Conservation (phyloP, 2,329 filamentous ascomycete genomes). For the Thielaviopsis populi region DNA sequence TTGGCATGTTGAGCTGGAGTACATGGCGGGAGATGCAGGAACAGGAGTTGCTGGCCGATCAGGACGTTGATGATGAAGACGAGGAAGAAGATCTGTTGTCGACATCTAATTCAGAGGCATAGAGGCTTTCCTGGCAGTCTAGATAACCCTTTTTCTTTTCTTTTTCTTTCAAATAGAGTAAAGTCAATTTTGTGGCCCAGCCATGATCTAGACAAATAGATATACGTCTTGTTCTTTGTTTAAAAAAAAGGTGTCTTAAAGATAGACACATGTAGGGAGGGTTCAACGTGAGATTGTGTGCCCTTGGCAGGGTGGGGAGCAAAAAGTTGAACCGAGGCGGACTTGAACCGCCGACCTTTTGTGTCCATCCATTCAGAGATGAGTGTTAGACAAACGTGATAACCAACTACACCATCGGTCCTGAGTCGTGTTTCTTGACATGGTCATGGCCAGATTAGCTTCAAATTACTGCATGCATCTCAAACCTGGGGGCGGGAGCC, state of each 20-base stretch:
- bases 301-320: neutral
- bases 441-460: neutral
- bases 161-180: too few species aligned
- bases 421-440: neutral
- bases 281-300: neutral
- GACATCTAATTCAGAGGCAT: conserved; percentile 9
- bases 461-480: neutral
- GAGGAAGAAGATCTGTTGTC: conserved; percentile 13
- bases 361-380: conserved; percentile 11
- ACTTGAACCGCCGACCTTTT: conserved; percentile 17
- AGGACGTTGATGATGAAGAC: conserved; percentile 30
- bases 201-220: too few species aligned
- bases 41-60: conserved; percentile 50
- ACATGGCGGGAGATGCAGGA: conserved; percentile 90
- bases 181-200: too few species aligned
- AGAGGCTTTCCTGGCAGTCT: neutral
- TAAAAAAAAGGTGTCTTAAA: neutral
- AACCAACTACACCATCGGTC: conserved; percentile 17
- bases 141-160: neutral
- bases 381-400: conserved; percentile 17
- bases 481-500: neutral
- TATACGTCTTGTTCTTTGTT: neutral
- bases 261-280: neutral
- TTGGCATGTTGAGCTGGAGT: conserved; percentile 74
- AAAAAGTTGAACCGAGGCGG: conserved; percentile 15